phyloP scores from a whole-genome alignment of 1,139 yeast species.

The Barnettozyma hawaiiensis region DNA sequence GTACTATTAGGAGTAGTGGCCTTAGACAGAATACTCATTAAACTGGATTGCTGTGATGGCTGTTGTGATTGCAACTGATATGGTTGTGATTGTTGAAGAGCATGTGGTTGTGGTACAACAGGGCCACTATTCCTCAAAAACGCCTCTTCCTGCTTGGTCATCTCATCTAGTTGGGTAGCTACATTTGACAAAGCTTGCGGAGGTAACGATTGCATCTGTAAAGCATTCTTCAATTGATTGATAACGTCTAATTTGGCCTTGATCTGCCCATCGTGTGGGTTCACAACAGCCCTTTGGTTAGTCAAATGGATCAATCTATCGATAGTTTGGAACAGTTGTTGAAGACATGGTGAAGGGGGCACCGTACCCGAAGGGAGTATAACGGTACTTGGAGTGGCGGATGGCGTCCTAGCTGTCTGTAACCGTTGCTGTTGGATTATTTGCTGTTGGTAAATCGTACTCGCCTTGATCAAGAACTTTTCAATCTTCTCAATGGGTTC shows the following conservation, averaged over 20 bases:
- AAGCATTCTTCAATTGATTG: conserved; percentile 30
- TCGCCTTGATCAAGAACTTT: conserved; percentile 57
- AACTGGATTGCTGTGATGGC: conserved; percentile 17
- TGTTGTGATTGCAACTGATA: conserved; percentile 14
- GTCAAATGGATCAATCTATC: conserved; percentile 38
- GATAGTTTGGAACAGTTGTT: conserved; percentile 31
- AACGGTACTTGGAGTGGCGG: conserved; percentile 2
- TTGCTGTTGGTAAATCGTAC: conserved; percentile 19
- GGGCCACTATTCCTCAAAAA: conserved; percentile 11
- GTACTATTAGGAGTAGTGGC: conserved; percentile 6
- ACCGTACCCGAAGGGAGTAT: not conserved
- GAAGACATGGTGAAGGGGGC: conserved; percentile 4
- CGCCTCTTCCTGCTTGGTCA: conserved; percentile 22
- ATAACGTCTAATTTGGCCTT: conserved; percentile 30
- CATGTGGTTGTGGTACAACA: conserved; percentile 5
- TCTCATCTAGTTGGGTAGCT: conserved; percentile 35
- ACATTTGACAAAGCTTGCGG: conserved; percentile 34
- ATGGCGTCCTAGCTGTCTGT: conserved; percentile 1
- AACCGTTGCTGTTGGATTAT: conserved; percentile 15
- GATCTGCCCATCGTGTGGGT: conserved; percentile 33
- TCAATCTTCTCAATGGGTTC: conserved; percentile 72
- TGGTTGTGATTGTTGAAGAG: conserved; percentile 2
- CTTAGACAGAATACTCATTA: not conserved
- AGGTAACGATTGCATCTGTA: conserved; percentile 33
- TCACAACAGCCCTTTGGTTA: conserved; percentile 31